phyloP scores from a whole-genome alignment of 495 filamentous ascomycete genomes.

The Umbilicaria muhlenbergii region DNA sequence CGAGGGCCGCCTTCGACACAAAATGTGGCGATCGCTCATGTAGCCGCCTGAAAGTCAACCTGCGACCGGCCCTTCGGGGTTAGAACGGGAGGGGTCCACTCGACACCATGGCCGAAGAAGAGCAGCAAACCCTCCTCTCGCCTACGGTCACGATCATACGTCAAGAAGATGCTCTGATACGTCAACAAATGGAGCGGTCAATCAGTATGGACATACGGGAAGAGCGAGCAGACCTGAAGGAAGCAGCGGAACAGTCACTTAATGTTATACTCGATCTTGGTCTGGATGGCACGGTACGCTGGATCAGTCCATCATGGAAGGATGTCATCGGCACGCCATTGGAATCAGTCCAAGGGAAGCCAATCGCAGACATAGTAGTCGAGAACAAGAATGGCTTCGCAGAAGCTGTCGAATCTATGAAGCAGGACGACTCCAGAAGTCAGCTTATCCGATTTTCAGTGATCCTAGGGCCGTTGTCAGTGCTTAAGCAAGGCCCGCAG shows the following conservation, averaged over 20 bases:
- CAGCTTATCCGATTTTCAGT: conserved; percentile 80
- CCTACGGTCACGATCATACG: conserved; percentile 37
- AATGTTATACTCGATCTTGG: conserved; percentile 91
- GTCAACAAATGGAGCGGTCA: conserved; percentile 38
- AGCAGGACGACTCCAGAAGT: conserved; percentile 82
- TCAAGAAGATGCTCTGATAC: conserved; percentile 31
- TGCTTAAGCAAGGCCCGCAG: conserved; percentile 30
- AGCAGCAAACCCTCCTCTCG: conserved; percentile 29
- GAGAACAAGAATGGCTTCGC: conserved; percentile 64
- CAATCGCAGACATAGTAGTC: conserved; percentile 68
- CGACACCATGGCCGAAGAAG: conserved; percentile 28
- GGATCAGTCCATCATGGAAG: conserved; percentile 95
- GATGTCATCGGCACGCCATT: conserved; percentile 74
- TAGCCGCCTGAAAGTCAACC: no score
- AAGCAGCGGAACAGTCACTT: conserved; percentile 88
- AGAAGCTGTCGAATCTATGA: conserved; percentile 73
- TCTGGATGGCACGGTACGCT: conserved; percentile 73
- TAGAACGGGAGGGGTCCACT: conserved; percentile 5
- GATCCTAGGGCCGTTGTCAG: conserved; percentile 54
- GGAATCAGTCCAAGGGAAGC: conserved; percentile 55
- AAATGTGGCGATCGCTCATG: no score
- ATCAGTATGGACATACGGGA: conserved; percentile 53
- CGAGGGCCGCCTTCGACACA: no score
- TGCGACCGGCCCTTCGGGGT: conserved; percentile 5
- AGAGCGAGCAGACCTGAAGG: conserved; percentile 81